Percentiles rank a stretch among this genome's conserved stretches.
Evolutionary conservation across 192 early-diverging fungal species (phyloP).

Genomic region (Coemansia brasiliensis): DNA sequence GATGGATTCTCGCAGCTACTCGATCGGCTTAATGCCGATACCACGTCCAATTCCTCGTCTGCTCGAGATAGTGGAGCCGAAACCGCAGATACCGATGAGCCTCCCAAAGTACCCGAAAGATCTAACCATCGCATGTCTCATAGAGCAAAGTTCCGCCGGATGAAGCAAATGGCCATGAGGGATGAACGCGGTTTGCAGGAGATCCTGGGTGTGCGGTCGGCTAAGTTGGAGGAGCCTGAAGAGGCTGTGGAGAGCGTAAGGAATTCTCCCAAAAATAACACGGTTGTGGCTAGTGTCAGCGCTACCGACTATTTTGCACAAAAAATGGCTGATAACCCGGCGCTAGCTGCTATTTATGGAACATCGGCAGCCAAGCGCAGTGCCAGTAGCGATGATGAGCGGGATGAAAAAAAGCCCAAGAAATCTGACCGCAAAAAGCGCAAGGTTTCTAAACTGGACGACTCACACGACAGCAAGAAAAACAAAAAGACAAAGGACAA

Average conservation of each 20-base stretch:
- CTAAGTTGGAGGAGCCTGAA: background rate
- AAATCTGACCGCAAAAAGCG: constrained; percentile 12
- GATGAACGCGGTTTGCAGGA: constrained; percentile 52
- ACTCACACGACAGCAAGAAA: no score
- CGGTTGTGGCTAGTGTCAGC: constrained; percentile 24
- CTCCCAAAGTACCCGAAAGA: background rate
- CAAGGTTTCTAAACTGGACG: no score
- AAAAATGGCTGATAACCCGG: constrained; percentile 42
- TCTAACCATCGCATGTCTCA: constrained; percentile 14
- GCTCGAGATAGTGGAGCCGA: no score
- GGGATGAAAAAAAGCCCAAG: constrained; percentile 3
- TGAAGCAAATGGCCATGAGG: constrained; percentile 47
- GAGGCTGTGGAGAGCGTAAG: background rate
- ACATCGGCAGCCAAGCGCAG: background rate
- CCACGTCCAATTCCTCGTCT: constrained; percentile 27
- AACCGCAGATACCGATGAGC: no score
- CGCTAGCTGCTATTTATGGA: constrained; percentile 38
- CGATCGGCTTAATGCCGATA: constrained; percentile 71
- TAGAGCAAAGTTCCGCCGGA: constrained; percentile 40
- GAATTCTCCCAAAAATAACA: background rate
- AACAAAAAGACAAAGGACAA: constrained; percentile 26
- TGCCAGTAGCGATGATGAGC: background rate
- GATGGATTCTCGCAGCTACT: constrained; percentile 82
- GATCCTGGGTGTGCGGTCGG: constrained; percentile 37
- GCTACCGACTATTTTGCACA: constrained; percentile 49